Evolutionary conservation across 176 grass and related monocot species (phyloP), one percentile per base, ranked within the genome.

Genomic region (Oryza meyeriana): DNA sequence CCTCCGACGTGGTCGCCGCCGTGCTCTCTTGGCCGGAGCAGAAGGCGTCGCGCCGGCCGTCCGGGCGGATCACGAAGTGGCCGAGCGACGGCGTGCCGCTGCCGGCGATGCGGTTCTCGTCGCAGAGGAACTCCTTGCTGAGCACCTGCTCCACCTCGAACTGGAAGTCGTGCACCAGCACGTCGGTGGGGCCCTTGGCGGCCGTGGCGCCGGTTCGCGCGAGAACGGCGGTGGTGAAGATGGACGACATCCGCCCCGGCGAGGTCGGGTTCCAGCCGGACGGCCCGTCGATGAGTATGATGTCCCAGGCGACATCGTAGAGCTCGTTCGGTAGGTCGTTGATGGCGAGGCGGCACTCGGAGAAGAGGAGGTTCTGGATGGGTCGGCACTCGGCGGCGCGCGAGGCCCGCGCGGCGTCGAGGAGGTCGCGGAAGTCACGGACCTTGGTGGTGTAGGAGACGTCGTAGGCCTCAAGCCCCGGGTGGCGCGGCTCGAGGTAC

Each of bases 251-350:
- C 27, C 94, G 69, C 0, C 94, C 92, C 4, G 94, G 94, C 4
- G 92, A 86, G 57, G 62, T 83, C 59, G 88, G 87, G 47, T 71
- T 71, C 79, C 86, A 91, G 0, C 94, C 94, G 8, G 90, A 90
- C 0, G 94, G 94, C 18, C 94, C 94, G 86, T 97, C 94, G 22
- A 97, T 61, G 31, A 97, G 87, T 1, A 97, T 80, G 5, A 91
- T 14, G 74, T 92, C 92, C 94, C 94, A 97, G 28, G 90, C 48
- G 36, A 97, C 94, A 78, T 92, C 87, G 87, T 97, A 97, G 77
- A 97, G 82, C 50, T 92, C 89, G 86, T 97, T 97, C 7, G 94
- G 94, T 5, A 97, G 92, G 88, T 97, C 92, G 79, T 97, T 97
- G 83, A 97, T 88, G 81, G 94, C 94, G 33, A 97, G 88, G 41